Evolutionary conservation across 2,329 filamentous ascomycete species (phyloP).

Genomic region (Fusarium bulbicola): DNA sequence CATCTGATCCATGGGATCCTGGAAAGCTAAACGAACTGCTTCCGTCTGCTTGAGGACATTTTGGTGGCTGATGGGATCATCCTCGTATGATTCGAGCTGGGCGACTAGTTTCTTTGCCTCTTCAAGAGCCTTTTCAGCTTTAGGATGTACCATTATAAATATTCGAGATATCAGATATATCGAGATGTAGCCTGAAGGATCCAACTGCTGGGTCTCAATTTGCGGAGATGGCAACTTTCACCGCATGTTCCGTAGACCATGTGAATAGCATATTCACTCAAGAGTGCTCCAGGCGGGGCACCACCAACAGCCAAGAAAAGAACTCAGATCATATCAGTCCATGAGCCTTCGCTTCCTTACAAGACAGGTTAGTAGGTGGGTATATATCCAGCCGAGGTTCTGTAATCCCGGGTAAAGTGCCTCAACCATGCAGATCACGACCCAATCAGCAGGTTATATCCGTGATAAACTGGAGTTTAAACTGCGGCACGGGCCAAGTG

Average conservation of each 20-base stretch:
- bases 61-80: slow-evolving; percentile 34
- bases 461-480: neutral
- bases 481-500: neutral
- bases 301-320: neutral
- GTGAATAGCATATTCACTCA: slow-evolving; percentile 15
- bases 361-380: slow-evolving; percentile 3
- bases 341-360: neutral
- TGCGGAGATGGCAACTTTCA: neutral
- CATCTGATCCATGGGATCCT: slow-evolving; percentile 42
- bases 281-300: slow-evolving; percentile 16
- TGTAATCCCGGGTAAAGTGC: neutral
- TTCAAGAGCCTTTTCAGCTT: slow-evolving; percentile 39
- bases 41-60: slow-evolving; percentile 38
- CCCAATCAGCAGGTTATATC: neutral
- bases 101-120: slow-evolving; percentile 41
- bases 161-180: neutral
- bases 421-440: neutral
- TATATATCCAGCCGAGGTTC: neutral
- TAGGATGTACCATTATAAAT: slow-evolving; percentile 31
- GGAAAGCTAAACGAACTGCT: slow-evolving; percentile 36
- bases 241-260: neutral
- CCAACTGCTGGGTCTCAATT: neutral
- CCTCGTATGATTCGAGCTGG: slow-evolving; percentile 40
- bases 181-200: neutral
- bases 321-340: neutral